A percentile compares a stretch with the other conserved stretches of the same genome.
These are phyloP conservation scores for Sorghum bicolor DNA, from an alignment of 176 grass and related monocot species.

Conservation along the genomic window DNA sequence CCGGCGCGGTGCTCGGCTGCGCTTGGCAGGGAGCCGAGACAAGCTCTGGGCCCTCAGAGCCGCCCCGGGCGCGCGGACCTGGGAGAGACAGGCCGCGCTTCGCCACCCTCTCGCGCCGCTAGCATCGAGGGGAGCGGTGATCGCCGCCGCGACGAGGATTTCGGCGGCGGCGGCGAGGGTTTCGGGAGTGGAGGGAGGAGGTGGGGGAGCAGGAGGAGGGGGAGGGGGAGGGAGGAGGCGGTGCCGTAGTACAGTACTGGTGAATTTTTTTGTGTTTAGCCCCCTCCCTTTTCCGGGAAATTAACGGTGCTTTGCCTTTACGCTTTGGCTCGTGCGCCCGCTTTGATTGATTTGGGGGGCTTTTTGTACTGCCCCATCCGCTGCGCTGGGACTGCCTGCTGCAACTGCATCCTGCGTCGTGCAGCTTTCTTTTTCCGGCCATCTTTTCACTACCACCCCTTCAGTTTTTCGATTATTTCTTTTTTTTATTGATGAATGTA, in stretches of 20 bases:
- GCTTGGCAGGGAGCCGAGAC: not conserved
- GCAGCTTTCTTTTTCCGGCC: constrained; percentile 4
- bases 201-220: not conserved
- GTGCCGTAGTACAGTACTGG: not conserved
- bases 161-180: constrained; percentile 39
- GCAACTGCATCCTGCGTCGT: not conserved
- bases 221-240: not conserved
- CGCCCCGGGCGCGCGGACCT: not conserved
- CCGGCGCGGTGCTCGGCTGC: not conserved
- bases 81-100: not conserved
- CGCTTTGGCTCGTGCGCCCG: constrained; percentile 26
- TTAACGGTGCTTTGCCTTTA: constrained; percentile 17
- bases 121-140: constrained; percentile 7
- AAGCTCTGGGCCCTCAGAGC: not conserved
- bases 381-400: not conserved
- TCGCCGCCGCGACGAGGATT: constrained; percentile 23
- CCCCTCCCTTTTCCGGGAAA: constrained; percentile 4
- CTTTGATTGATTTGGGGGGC: constrained; percentile 25
- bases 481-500: not conserved
- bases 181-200: not conserved
- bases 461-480: constrained; percentile 3
- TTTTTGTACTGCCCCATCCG: not conserved
- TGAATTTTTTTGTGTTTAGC: constrained; percentile 3
- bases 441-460: constrained; percentile 32
- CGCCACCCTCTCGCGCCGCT: not conserved